phyloP scores from a whole-genome alignment of 345 rosid genomes.

The Eucalyptus camaldulensis region DNA sequence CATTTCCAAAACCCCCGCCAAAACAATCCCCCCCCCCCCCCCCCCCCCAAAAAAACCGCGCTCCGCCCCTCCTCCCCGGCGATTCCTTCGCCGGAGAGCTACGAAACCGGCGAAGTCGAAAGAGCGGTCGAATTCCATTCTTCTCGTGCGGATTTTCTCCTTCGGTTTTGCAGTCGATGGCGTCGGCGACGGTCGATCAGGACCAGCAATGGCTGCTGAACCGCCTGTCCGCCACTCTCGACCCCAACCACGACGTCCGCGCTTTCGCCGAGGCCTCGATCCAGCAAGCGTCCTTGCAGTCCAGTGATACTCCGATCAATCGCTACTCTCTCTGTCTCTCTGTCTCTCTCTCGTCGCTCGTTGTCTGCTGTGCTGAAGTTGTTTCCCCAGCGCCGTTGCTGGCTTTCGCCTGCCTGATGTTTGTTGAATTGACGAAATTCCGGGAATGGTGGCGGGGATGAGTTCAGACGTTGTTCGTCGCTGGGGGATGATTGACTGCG shows the following conservation, averaged over 20 bases:
- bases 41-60: too few relatives aligned
- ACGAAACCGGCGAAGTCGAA: not conserved
- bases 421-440: not conserved
- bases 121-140: not conserved
- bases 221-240: conserved; percentile 83
- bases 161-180: not conserved
- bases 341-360: not conserved
- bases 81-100: too few relatives aligned
- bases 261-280: conserved; percentile 82
- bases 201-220: conserved; percentile 90
- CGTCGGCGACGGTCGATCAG: conserved; percentile 20
- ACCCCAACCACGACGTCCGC: conserved; percentile 66
- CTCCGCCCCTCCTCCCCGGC: too few relatives aligned
- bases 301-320: conserved; percentile 26
- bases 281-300: conserved; percentile 72
- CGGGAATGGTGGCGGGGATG: not conserved
- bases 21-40: too few relatives aligned
- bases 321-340: not conserved
- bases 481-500: not conserved
- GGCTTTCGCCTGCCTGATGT: not conserved
- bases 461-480: not conserved
- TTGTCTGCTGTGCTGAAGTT: not conserved
- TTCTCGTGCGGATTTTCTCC: not conserved
- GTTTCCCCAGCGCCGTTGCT: not conserved
- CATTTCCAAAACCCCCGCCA: too few relatives aligned